A percentile compares a stretch with the other conserved stretches of the same genome.
These are phyloP conservation scores for Kwoniella dejecticola DNA, from an alignment of 768 basidiomycete genomes.

Conservation along the genomic window DNA sequence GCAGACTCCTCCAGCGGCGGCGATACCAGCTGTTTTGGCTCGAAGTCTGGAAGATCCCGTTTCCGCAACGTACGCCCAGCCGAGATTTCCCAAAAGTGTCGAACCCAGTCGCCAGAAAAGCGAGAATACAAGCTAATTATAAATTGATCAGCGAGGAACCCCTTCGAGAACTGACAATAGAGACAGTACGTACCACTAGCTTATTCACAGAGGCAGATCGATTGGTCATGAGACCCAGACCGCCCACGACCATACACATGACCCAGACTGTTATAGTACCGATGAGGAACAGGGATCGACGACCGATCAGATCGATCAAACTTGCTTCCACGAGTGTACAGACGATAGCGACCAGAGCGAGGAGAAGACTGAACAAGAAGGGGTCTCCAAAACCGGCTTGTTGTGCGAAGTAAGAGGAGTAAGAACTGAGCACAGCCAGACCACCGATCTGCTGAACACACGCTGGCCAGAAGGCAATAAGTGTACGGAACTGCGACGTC, in stretches of 20 bases:
- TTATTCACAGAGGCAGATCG: conserved; percentile 18
- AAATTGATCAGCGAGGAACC: no score
- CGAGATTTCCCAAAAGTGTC: conserved; percentile 31
- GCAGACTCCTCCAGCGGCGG: conserved; percentile 35
- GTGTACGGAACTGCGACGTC: conserved; percentile 32
- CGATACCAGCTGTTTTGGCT: conserved; percentile 44
- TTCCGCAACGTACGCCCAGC: conserved; percentile 39
- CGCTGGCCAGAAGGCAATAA: conserved; percentile 41
- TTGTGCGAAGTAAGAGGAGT: conserved; percentile 39
- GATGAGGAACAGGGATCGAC: conserved; percentile 33
- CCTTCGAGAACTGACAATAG: background rate
- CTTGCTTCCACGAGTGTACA: conserved; percentile 33
- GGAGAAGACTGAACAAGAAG: conserved; percentile 37
- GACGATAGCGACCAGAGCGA: conserved; percentile 29
- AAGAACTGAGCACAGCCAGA: conserved; percentile 26
- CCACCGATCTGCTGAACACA: conserved; percentile 38
- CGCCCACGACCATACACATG: conserved; percentile 34
- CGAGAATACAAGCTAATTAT: conserved; percentile 33
- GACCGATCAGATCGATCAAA: conserved; percentile 37
- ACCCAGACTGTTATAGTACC: conserved; percentile 28
- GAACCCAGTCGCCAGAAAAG: conserved; percentile 38
- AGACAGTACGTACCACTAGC: conserved; percentile 21
- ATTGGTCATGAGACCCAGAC: conserved; percentile 29
- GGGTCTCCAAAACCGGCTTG: conserved; percentile 38
- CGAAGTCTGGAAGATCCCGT: conserved; percentile 36